Conservation (phyloP, 192 early-diverging fungal genomes). For the Jimgerdemannia flammicorona region DNA sequence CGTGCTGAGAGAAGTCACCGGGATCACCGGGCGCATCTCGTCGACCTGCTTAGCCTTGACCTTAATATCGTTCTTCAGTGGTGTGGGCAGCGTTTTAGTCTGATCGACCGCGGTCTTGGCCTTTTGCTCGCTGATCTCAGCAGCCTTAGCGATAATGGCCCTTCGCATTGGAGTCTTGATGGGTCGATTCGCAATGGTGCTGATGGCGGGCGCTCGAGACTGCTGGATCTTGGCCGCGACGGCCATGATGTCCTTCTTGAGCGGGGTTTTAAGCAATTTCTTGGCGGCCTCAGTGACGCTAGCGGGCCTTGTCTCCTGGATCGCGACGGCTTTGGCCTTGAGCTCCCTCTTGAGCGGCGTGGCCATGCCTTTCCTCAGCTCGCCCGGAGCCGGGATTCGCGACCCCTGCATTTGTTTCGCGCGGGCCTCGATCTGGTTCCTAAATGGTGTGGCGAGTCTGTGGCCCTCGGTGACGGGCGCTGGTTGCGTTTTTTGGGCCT, state of each 20-base stretch:
- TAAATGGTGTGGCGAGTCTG: background rate
- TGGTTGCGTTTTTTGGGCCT: background rate
- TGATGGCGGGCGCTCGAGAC: background rate
- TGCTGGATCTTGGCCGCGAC: background rate
- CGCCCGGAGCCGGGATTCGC: background rate
- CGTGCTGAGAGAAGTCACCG: background rate
- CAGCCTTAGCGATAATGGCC: too few species aligned
- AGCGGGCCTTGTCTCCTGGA: background rate
- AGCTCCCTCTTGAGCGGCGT: background rate
- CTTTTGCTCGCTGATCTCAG: background rate
- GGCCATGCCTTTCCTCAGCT: background rate
- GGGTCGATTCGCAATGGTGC: too few species aligned
- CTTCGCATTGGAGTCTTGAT: background rate
- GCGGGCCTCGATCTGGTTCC: background rate
- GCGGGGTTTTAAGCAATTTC: background rate
- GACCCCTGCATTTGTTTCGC: background rate
- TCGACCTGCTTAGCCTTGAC: background rate
- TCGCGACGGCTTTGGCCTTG: background rate
- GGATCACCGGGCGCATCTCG: background rate
- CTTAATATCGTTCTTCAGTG: background rate
- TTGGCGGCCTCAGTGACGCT: background rate
- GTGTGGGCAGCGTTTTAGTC: background rate
- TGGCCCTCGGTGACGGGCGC: background rate
- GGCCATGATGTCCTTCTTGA: background rate
- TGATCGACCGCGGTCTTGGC: background rate